A percentile compares a stretch with the other conserved stretches of the same genome.
These are phyloP conservation scores for Parietichytrium sp. DNA, from an alignment of 108 stramenopile genomes.

Conservation along the genomic window DNA sequence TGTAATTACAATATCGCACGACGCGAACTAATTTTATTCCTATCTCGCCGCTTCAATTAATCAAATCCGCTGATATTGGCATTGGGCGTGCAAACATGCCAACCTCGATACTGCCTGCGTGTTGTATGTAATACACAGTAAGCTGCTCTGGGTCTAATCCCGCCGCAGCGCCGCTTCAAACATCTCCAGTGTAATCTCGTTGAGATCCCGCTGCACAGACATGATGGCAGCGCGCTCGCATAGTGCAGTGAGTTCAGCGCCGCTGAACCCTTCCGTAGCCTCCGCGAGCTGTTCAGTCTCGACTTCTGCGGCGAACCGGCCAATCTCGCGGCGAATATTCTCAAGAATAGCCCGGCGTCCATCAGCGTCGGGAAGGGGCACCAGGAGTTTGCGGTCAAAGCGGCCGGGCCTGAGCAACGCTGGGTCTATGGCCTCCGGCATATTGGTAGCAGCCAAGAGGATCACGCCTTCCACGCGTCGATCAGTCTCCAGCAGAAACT, in stretches of 20 bases:
- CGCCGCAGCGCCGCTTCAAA: too few species aligned
- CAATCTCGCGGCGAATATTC: slow-evolving; percentile 86
- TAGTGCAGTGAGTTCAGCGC: slow-evolving; percentile 93
- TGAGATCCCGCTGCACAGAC: slow-evolving; percentile 41
- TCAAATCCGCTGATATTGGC: too few species aligned
- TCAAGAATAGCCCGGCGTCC: slow-evolving; percentile 85
- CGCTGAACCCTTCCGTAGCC: slow-evolving; percentile 86
- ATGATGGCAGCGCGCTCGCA: slow-evolving; percentile 55
- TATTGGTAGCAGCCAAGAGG: slow-evolving; percentile 97
- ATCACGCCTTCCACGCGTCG: slow-evolving; percentile 74
- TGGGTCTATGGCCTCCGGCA: slow-evolving; percentile 97
- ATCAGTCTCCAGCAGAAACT: slow-evolving; percentile 90
- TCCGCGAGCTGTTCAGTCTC: slow-evolving; percentile 74
- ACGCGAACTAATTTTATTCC: too few species aligned
- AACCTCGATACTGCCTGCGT: too few species aligned
- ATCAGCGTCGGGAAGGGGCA: slow-evolving; percentile 78
- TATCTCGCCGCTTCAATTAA: too few species aligned
- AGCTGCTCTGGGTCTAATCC: too few species aligned
- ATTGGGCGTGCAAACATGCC: too few species aligned
- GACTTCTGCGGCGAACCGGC: slow-evolving; percentile 73
- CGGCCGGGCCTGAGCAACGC: slow-evolving; percentile 98
- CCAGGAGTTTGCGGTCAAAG: slow-evolving; percentile 96
- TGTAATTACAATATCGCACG: too few species aligned
- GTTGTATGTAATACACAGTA: too few species aligned
- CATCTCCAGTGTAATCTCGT: too few species aligned